Evolutionary conservation across 139 green algal species (phyloP), one percentile per base, ranked within the genome.

Genomic region (Volvox reticuliferus): DNA sequence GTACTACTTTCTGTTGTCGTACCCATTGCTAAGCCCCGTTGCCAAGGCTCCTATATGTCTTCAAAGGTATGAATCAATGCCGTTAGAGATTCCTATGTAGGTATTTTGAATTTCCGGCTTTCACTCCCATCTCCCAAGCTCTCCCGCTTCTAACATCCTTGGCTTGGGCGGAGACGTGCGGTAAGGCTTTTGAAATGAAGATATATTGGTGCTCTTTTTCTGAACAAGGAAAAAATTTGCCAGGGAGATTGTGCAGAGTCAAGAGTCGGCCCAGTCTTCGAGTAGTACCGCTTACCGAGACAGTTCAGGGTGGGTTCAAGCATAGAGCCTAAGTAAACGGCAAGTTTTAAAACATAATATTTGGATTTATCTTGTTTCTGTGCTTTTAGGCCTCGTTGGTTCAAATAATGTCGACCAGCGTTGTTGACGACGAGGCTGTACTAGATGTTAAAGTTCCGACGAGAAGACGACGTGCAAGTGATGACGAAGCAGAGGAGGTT

Each of bases 401-500:
- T 55, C 9, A 55, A 55, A 55, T 55, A 55, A 55, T 55, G 44
- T 55, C 44, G 44, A 55, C 44, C 44, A 55, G 44, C 33, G 16
- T 28, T 73, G 30, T 18, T 55, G 75, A 81, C 55, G 86, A 83
- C 18, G 69, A 84, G n/a, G 32, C 28, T 81, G 75, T 81, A 32
- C 14, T 88, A 0, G 88, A 92, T 24, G 79, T 87, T 13, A 55
- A 36, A 26, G 77, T 93, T 12, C 90, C 90, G 0, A 65, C 61
- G 1, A 78, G 90, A 13, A 68, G 90, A 21, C 67, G 86, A 26
- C 77, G 86, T 18, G 93, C 93, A 2, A 94, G 91, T 65, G 93
- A 94, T 71, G 93, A 93, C 22, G 93, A 93, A 82, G 87, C 50
- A 5, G 91, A 93, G n/a, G 89, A 92, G 13, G 92, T 88, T 19